Evolutionary conservation across 2,329 filamentous ascomycete species (phyloP).

Genomic region (Colletotrichum orbiculare): DNA sequence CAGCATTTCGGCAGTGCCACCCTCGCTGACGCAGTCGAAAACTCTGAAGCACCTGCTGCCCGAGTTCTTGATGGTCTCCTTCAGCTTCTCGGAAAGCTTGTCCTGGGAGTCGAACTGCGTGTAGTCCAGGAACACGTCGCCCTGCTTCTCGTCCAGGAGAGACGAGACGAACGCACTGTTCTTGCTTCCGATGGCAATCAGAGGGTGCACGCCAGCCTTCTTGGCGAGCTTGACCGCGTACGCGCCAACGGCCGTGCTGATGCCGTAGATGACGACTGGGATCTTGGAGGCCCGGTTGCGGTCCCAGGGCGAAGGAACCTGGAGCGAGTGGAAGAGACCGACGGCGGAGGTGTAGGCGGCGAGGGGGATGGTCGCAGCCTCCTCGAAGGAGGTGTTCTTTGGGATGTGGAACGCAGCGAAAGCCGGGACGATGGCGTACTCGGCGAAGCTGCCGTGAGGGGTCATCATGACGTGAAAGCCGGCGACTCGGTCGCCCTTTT

Average conservation of each 20-base stretch:
- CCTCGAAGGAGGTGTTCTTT: constrained; percentile 60
- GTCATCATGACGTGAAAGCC: constrained; percentile 63
- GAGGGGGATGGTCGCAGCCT: constrained; percentile 67
- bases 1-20: constrained; percentile 34
- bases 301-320: constrained; percentile 60
- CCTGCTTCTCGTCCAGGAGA: constrained; percentile 24
- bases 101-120: constrained; percentile 34
- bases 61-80: constrained; percentile 25
- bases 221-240: constrained; percentile 66
- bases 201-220: constrained; percentile 63
- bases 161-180: constrained; percentile 36
- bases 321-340: constrained; percentile 58
- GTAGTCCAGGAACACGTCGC: constrained; percentile 38
- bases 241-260: constrained; percentile 62
- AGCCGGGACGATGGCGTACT: constrained; percentile 68
- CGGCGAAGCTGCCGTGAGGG: constrained; percentile 66
- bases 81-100: constrained; percentile 33
- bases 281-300: constrained; percentile 34
- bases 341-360: constrained; percentile 65
- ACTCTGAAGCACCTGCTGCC: constrained; percentile 30
- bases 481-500: constrained; percentile 57
- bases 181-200: constrained; percentile 67
- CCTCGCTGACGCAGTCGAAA: constrained; percentile 37
- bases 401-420: constrained; percentile 69
- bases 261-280: constrained; percentile 58